Base-by-base conservation (phyloP, 345 rosid species). In the Diplotaxis tenuifolia region DNA sequence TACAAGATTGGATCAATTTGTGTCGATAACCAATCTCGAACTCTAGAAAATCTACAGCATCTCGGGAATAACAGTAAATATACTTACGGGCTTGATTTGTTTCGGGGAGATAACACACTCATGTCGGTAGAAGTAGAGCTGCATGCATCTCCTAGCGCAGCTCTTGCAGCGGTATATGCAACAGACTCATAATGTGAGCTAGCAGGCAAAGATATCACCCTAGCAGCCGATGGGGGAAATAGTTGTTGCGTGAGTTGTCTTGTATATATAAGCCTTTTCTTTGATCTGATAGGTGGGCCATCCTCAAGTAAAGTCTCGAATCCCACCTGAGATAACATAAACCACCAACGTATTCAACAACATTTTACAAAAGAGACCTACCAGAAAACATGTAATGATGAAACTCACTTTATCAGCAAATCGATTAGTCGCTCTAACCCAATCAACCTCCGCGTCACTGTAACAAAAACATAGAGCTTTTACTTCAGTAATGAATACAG, bases 211-310 rank as follows among this genome's bases (percentile, higher is more conserved):
- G 81, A 75, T 18, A 77, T 15, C 67, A 88, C 79, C 49, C 73
- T 68, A 21, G 83, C 82, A 15, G 82, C 76, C 69, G 96, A 86
- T 25, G 92, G 84, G 29, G 45, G 50, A 75, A 86, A 78, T 32
- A 89, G 71, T 61, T 86, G 87, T 84, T 94, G 98, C 87, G 85
- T 85, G 65, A 94, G 91, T 68, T 89, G 96, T 16, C 88, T 76
- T 16, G 97, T 87, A 82, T 85, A 67, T 62, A 88, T 64, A 70
- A 91, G 86, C 80, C 97, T 89, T 85, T 86, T 87, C 86, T 82
- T 94, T 57, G 92, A 81, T 76, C 87, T 85, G 28, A 73, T 20
- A 4, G 84, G 83, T 25, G 60, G 67, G 31, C 79, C 79, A 74
- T 88, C 93, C 54, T 84, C 93, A 64, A 72, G 67, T 23, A 72